Conservation (phyloP, 257 asterid species). For the Pogostemon cablin region DNA sequence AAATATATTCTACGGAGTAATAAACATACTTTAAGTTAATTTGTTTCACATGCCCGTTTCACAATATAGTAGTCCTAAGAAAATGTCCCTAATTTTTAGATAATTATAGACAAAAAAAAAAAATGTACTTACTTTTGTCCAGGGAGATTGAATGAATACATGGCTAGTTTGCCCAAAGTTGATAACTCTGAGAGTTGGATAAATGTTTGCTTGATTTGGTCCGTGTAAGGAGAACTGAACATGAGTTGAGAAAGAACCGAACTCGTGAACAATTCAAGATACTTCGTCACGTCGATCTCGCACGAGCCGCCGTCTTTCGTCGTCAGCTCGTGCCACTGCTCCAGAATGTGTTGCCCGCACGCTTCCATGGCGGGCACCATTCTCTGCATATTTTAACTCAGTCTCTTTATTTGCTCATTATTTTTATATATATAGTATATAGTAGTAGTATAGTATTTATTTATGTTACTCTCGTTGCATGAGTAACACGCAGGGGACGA, state of each 20-base stretch:
- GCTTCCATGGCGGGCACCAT: conserved; percentile 9
- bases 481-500: too few relatives aligned
- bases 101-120: too few relatives aligned
- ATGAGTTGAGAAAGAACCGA: conserved; percentile 6
- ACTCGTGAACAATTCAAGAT: neutral
- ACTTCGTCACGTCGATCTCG: neutral
- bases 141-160: neutral
- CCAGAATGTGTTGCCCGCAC: neutral
- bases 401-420: too few relatives aligned
- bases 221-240: conserved; percentile 11
- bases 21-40: too few relatives aligned
- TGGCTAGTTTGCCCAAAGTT: neutral
- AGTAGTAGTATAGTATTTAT: too few relatives aligned
- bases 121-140: conserved; percentile 20
- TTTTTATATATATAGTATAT: too few relatives aligned
- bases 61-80: too few relatives aligned
- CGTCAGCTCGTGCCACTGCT: conserved; percentile 3
- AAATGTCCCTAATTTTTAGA: too few relatives aligned
- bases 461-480: too few relatives aligned
- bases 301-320: neutral
- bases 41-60: too few relatives aligned
- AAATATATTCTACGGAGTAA: too few relatives aligned
- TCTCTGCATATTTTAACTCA: neutral
- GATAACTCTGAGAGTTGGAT: neutral
- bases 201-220: conserved; percentile 4